Evolutionary conservation across 148 eudicot species (phyloP).

Genomic region (Persicaria tinctoria): DNA sequence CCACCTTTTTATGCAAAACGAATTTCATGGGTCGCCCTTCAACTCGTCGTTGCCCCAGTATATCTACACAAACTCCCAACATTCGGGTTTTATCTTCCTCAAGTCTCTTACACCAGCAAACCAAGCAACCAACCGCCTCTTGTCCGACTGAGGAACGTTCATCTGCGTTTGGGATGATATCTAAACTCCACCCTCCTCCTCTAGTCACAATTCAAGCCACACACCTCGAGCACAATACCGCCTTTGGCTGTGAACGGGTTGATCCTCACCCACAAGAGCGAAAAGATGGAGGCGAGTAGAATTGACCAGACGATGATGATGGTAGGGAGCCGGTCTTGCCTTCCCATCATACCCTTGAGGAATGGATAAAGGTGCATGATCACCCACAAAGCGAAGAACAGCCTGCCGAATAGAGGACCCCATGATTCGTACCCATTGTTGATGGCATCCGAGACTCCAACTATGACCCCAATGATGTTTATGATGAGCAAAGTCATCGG

Average conservation of each 20-base stretch:
- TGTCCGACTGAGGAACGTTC: constrained; percentile 13
- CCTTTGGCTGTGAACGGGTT: constrained; percentile 70
- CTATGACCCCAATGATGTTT: constrained; percentile 72
- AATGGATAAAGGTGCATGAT: constrained; percentile 91
- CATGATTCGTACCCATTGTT: constrained; percentile 87
- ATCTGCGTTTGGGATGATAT: not conserved
- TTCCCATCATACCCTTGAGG: constrained; percentile 92
- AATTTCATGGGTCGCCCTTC: constrained; percentile 14
- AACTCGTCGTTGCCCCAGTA: not conserved
- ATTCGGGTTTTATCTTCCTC: constrained; percentile 4
- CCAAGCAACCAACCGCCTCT: not conserved
- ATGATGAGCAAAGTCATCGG: constrained; percentile 74
- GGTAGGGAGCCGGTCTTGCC: constrained; percentile 62
- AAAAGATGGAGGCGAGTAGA: constrained; percentile 77
- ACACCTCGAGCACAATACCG: constrained; percentile 74
- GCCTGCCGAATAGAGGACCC: constrained; percentile 85
- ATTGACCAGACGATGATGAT: constrained; percentile 89
- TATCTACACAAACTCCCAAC: constrained; percentile 25
- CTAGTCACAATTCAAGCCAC: constrained; percentile 85
- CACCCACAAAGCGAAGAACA: constrained; percentile 94
- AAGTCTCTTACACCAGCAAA: too few species aligned
- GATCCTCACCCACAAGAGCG: constrained; percentile 86
- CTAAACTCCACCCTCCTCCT: not conserved
- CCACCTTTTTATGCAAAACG: constrained; percentile 18
- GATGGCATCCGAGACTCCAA: constrained; percentile 88